These are phyloP conservation scores for Podaxis sp. DNA, from an alignment of 768 basidiomycete genomes.

Conservation along the genomic window DNA sequence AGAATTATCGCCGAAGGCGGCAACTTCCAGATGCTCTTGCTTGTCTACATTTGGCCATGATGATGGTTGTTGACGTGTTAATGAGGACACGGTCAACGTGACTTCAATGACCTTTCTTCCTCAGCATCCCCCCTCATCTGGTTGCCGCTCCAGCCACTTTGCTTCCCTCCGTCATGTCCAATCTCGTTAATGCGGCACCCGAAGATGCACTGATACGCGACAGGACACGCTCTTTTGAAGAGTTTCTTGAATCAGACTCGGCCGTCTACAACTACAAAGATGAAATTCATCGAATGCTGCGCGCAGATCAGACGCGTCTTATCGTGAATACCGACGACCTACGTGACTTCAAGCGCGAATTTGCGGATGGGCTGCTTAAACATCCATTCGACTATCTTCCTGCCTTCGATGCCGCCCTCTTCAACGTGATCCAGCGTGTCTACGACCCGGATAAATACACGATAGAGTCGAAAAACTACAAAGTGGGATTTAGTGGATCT, in stretches of 20 bases:
- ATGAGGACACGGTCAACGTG: constrained; percentile 14
- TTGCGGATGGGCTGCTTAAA: constrained; percentile 85
- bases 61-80: constrained; percentile 29
- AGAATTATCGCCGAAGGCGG: too few species aligned
- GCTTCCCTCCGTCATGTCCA: constrained; percentile 33
- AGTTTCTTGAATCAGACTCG: constrained; percentile 74
- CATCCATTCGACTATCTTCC: constrained; percentile 85
- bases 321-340: constrained; percentile 96
- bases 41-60: constrained; percentile 20
- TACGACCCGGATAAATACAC: constrained; percentile 82
- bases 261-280: constrained; percentile 80
- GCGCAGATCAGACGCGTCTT: constrained; percentile 80
- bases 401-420: constrained; percentile 85
- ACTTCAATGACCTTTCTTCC: neutral
- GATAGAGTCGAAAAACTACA: constrained; percentile 76
- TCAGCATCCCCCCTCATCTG: constrained; percentile 11
- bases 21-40: neutral
- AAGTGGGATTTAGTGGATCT: constrained; percentile 90
- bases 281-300: constrained; percentile 80
- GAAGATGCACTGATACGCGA: constrained; percentile 76
- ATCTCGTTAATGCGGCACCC: constrained; percentile 58
- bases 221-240: constrained; percentile 76
- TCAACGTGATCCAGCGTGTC: constrained; percentile 68
- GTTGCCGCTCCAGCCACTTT: constrained; percentile 13
- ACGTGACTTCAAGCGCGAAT: constrained; percentile 88